Base-by-base conservation (phyloP, 257 asterid genomes). In the Eustoma russellianum region DNA sequence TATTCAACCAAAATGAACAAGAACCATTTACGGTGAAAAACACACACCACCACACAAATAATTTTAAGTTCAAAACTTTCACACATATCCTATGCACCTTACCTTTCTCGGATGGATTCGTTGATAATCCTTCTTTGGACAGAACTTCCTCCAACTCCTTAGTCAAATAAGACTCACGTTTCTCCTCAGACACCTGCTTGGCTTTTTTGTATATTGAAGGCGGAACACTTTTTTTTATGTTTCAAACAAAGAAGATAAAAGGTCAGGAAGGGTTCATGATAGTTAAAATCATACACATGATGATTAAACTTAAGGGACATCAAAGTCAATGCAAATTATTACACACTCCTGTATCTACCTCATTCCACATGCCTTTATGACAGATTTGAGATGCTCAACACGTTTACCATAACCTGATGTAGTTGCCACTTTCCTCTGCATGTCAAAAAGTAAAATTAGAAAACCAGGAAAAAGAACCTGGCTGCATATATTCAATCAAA, bases 331-430 rank as follows among this genome's bases (percentile, higher is more conserved):
- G 17, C 1, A 38, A 10, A 16, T 8, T 6, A 15, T 63, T 48
- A 59, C 38, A 52, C 53, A 66, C 68, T 66, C 33, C 9, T n/a
- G 17, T 15, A 48, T 11, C 17, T 52, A 91, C 98, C 95, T 83
- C 94, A 92, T 81, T 74, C 95, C 99, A 70, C 97, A 92, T 57
- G 99, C 85, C 77, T 85, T 92, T 57, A 92, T 88, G 59, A 85
- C 66, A 50, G 97, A 83, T 70, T 78, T 92, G 65, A 92, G 79
- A 64, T 79, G 79, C 73, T 92, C 99, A 70, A 83, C 97, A 50
- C 41, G 67, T 72, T 83, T 81, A 61, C 95, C 94, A 59, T 74
- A 75, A 67, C 66, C 86, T 66, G 93, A 53, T 52, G 82, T 65
- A 56, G 91, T 38, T 34, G 63, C 67, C 66, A 77, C 88, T 69